These are phyloP conservation scores for Cystobasidiaceae sp. DNA, from an alignment of 1,284 basidiomycete genomes.

Conservation along the genomic window DNA sequence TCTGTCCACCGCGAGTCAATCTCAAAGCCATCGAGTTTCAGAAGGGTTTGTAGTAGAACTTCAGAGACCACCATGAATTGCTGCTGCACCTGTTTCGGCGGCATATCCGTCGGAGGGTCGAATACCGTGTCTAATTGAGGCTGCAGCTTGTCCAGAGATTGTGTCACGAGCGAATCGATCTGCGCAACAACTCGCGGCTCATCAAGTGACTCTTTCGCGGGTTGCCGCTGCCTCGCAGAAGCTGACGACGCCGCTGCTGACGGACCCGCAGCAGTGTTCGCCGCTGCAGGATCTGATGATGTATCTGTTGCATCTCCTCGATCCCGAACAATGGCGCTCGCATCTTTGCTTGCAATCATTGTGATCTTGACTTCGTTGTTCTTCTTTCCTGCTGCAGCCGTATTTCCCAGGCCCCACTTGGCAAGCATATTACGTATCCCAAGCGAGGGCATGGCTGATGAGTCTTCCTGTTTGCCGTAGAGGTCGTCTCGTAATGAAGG, in stretches of 20 bases:
- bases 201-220: neutral
- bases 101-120: constrained; percentile 70
- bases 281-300: no score
- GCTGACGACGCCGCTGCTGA: neutral
- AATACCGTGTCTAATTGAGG: neutral
- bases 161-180: constrained; percentile 18
- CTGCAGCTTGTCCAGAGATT: constrained; percentile 19
- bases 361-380: constrained; percentile 20
- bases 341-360: constrained; percentile 28
- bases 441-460: constrained; percentile 2
- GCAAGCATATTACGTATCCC: constrained; percentile 6
- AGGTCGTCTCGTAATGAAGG: constrained; percentile 19
- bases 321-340: constrained; percentile 21
- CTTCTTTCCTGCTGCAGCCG: constrained; percentile 10
- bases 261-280: no score
- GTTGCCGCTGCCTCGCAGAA: neutral
- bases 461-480: constrained; percentile 5
- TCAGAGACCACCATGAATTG: constrained; percentile 57
- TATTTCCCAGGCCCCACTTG: constrained; percentile 28
- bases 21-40: constrained; percentile 66
- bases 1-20: constrained; percentile 64
- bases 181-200: constrained; percentile 17
- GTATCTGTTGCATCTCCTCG: constrained; percentile 6
- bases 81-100: constrained; percentile 64
- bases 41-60: constrained; percentile 62